These are phyloP conservation scores for Trametes cubensis DNA, from an alignment of 768 basidiomycete species.

Conservation along the genomic window DNA sequence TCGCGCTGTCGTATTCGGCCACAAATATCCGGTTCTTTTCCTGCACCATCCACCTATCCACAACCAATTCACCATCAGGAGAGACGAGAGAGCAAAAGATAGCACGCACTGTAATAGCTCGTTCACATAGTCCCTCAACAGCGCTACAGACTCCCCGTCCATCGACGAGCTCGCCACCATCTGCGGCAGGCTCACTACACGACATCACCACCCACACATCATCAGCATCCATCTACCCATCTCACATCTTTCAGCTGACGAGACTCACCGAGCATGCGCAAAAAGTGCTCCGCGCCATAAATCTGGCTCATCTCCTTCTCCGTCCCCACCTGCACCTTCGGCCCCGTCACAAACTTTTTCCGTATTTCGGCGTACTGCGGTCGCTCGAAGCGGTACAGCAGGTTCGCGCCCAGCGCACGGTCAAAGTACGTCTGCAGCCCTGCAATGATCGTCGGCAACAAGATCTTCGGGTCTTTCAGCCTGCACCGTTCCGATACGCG, in stretches of 20 bases:
- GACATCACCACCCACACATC: neutral
- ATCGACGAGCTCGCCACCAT: conserved; percentile 90
- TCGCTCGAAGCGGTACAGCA: conserved; percentile 95
- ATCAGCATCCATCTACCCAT: neutral
- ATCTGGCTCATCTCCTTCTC: conserved; percentile 88
- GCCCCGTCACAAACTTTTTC: conserved; percentile 72
- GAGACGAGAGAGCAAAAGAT: neutral
- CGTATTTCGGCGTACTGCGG: conserved; percentile 85
- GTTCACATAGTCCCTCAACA: conserved; percentile 88
- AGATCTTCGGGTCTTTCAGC: conserved; percentile 65
- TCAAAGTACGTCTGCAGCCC: conserved; percentile 94
- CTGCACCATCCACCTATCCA: conserved; percentile 72
- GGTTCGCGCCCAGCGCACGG: conserved; percentile 82
- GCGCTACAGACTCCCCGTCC: conserved; percentile 80
- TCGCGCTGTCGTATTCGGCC: conserved; percentile 77
- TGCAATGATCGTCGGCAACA: conserved; percentile 80
- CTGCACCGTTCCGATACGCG: conserved; percentile 36
- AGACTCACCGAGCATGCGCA: conserved; percentile 85
- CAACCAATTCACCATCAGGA: neutral
- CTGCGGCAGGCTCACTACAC: conserved; percentile 84
- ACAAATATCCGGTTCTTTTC: conserved; percentile 76
- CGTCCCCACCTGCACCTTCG: conserved; percentile 61
- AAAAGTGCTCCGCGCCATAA: conserved; percentile 93
- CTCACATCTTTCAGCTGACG: neutral
- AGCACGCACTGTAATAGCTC: conserved; percentile 76